Evolutionary conservation across 1,284 basidiomycete genomes (phyloP), one percentile per base, ranked within the genome.

Genomic region (Moesziomyces aphidis): DNA sequence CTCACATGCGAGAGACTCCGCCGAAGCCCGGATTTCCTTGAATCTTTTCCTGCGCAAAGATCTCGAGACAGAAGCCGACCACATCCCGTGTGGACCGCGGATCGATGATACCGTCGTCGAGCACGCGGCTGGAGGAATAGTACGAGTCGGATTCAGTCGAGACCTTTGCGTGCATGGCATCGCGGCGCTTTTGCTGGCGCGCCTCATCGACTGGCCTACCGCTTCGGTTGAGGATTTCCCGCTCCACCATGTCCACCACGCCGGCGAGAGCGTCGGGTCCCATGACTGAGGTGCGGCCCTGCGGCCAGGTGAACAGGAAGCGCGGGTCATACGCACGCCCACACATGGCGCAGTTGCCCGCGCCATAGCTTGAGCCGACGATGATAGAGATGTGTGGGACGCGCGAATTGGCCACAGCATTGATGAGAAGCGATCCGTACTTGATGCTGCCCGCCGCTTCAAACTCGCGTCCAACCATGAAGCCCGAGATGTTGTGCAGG

Each of bases 231-330:
- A 50, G 28, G 31, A 50, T 50, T 31, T 50, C 49, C 26, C 49
- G 49, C 49, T 50, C 49, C 49, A 50, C 49, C 49, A 50, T 50
- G 6, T 50, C 49, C 28, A 50, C 49, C 2, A 50, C 49, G 5
- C 49, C 49, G 5, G 49, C 49, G 6, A 50, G 49, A 5, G 49
- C 49, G 49, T 50, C 49, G 4, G 49, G 49, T 7, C 49, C 49
- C 49, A 50, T 50, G 49, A 50, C 49, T n/a, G 49, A 50, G 6
- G 49, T 50, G 11, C 49, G 26, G 1, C 49, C 49, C 49, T 50
- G 49, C 21, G 49, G 49, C 49, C 49, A 50, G n/a, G 28, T 50
- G n/a, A 50, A 50, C 19, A 50, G 28, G 49, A 50, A 50, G 49
- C 49, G 49, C 19, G 49, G 49, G 28, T 50, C 49, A 17, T 50